Base-by-base conservation (phyloP, 2,329 filamentous ascomycete genomes). In the Ceratocystiopsis sp. region DNA sequence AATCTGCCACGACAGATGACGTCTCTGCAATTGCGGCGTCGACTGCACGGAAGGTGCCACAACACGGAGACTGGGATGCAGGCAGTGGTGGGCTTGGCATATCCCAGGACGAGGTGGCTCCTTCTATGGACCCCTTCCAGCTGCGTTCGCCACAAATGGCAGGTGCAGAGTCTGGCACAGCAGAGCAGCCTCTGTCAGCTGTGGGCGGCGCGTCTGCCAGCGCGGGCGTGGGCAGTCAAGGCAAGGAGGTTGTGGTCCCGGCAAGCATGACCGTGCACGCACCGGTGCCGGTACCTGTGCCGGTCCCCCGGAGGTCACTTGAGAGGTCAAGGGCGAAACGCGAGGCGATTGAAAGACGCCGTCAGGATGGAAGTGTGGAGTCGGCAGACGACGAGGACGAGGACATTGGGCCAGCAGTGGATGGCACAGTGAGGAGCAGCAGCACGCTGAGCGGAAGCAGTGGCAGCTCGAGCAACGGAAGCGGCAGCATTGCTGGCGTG, bases 331-430 rank as follows among this genome's bases (percentile, higher is more conserved):
- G 74, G 49, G 74, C 75, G 3, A 89, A 83, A 58, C 75, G 80
- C 32, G 81, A 86, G 50, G 78, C 77, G 8, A 61, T 84, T 33
- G 84, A 93, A 54, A 84, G 75, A 52, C 73, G 77, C 38, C 72
- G 75, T 15, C 63, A 76, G 35, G 84, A 93, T 52, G 78, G 82
- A 34, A 73, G 67, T 44, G 77, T 75, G 14, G 89, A 95, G 54
- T 93, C 84, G 29, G 87, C 87, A 5, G 89, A 95, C 53, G 89
- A 95, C 52, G 89, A 95, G 60, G 89, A 95, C 50, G 87, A 95
- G 46, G 89, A 94, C 54, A 69, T 93, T 6, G 86, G 84, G 9
- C 67, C 52, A 9, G 51, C 54, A 1, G 53, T 56, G 8, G 40
- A 29, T 10, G 37, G 17, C 34, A 46, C 42, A 11, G 13, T 21